Base-by-base conservation (phyloP, 2,329 filamentous ascomycete genomes). In the Fusarium torreyae region DNA sequence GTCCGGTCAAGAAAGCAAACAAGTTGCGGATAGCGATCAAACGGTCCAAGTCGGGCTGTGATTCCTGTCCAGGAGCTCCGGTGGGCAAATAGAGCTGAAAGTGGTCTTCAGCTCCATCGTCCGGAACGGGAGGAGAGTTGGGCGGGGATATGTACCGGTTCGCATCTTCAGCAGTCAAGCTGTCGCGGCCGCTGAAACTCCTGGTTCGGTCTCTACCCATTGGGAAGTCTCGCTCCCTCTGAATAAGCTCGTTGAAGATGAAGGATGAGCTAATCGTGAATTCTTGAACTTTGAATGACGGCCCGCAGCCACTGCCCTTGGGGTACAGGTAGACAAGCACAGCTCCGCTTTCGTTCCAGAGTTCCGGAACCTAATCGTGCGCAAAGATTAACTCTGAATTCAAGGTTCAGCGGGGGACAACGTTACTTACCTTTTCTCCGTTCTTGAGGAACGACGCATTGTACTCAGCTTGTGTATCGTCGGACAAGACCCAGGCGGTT, bases 1-100 rank as follows among this genome's bases (percentile, higher is more conserved):
- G 88, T 28, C 87, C 87, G 0, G 85, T 89, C 57, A 92, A 77
- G 67, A 92, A 89, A 7, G 89, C 89, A 67, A 92, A 91, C 40
- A 92, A 76, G 69, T 92, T 92, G 52, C 89, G 84, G 26, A 89
- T 84, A 5, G 85, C 85, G 38, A 91, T 81, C 14, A 91, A 76
- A 4, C 84, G 83, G 51, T 90, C 87, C 36, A 88, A 74, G 46
- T 88, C 85, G 22, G 74, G 72, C 18, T 71, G 72, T 10, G 77
- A 74, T 17, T 69, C 76, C 34, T 69, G 79, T n/a, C 69, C 80
- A 33, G 72, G 81, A 14, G 78, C 76, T 34, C 60, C 59, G 2
- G 81, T 79, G 1, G 88, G 87, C 10, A 90, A 79, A 70, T 89
- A 88, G 14, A 91, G 77, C 20, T 84, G 83, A 38, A 83, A 76